Percentiles rank a stretch among this genome's conserved stretches.
Evolutionary conservation across 306 rosid genomes (phyloP).

Genomic region (Lagenaria siceraria): DNA sequence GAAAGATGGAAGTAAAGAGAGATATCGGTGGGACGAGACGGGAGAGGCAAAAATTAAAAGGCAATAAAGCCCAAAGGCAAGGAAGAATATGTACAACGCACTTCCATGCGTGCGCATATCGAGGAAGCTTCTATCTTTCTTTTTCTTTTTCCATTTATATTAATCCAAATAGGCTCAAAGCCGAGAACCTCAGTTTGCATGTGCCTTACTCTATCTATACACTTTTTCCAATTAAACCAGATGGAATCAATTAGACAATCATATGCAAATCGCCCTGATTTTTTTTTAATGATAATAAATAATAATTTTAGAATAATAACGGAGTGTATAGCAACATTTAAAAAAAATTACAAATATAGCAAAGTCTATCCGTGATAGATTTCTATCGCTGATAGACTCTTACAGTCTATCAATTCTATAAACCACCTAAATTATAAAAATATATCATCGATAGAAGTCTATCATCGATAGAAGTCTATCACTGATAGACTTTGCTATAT

Average conservation of each 20-base stretch:
- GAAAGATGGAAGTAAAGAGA: slow-evolving; percentile 33
- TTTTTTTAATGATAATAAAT: too few species aligned
- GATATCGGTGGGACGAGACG: slow-evolving; percentile 7
- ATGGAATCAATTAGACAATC: neutral
- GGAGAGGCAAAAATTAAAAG: slow-evolving; percentile 25
- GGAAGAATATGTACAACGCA: slow-evolving; percentile 85
- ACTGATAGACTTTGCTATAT: too few species aligned
- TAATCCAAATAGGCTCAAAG: neutral
- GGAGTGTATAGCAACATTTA: too few species aligned
- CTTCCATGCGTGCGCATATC: slow-evolving; percentile 81
- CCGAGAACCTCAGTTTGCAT: neutral
- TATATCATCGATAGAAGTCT: too few species aligned
- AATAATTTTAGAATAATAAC: too few species aligned
- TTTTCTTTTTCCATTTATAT: neutral
- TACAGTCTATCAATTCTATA: too few species aligned
- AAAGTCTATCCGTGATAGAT: too few species aligned
- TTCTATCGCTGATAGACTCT: too few species aligned
- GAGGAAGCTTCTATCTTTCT: slow-evolving; percentile 80
- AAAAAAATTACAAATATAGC: too few species aligned
- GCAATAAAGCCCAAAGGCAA: slow-evolving; percentile 76
- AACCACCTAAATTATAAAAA: too few species aligned
- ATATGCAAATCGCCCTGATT: neutral
- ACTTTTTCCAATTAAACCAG: neutral
- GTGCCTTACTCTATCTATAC: neutral
- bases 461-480: too few species aligned